Percentiles rank a stretch among this genome's conserved stretches.
phyloP scores from a whole-genome alignment of 2,329 filamentous ascomycete genomes.

The Neofusicoccum parvum region DNA sequence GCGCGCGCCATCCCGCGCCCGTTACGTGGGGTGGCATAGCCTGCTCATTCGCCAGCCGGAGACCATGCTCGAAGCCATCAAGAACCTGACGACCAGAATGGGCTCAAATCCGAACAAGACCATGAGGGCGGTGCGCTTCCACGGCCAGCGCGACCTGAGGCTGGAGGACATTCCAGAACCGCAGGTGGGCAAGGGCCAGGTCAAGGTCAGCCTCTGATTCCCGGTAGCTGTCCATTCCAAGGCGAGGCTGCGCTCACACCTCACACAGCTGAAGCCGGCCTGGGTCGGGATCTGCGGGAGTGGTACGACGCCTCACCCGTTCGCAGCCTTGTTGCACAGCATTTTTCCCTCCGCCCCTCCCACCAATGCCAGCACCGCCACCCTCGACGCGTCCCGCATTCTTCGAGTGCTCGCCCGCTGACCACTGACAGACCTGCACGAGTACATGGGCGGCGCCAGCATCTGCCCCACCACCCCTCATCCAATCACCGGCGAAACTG shows the following conservation, averaged over 20 bases:
- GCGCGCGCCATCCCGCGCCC: neutral
- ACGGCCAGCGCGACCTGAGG: conserved; percentile 47
- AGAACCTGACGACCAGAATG: neutral
- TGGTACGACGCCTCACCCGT: conserved; percentile 28
- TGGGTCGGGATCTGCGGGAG: conserved; percentile 48
- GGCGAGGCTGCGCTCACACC: conserved; percentile 22
- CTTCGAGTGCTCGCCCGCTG: neutral
- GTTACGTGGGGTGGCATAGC: neutral
- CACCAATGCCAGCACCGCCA: neutral
- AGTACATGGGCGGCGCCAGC: conserved; percentile 52
- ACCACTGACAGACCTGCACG: conserved; percentile 45
- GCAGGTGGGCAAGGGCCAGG: conserved; percentile 42
- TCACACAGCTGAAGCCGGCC: conserved; percentile 36
- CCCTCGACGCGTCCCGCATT: neutral
- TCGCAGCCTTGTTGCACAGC: neutral
- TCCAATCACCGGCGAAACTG: conserved; percentile 55
- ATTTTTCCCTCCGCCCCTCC: neutral
- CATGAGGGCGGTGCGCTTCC: conserved; percentile 53
- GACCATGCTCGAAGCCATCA: conserved; percentile 11
- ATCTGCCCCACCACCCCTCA: conserved; percentile 56
- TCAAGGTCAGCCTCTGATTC: conserved; percentile 34
- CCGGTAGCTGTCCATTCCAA: conserved; percentile 20
- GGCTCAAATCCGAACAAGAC: neutral
- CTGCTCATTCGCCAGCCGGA: neutral
- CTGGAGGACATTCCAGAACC: conserved; percentile 47